These are phyloP conservation scores for Boletus tylopilopsis DNA, from an alignment of 768 basidiomycete genomes.

Conservation along the genomic window DNA sequence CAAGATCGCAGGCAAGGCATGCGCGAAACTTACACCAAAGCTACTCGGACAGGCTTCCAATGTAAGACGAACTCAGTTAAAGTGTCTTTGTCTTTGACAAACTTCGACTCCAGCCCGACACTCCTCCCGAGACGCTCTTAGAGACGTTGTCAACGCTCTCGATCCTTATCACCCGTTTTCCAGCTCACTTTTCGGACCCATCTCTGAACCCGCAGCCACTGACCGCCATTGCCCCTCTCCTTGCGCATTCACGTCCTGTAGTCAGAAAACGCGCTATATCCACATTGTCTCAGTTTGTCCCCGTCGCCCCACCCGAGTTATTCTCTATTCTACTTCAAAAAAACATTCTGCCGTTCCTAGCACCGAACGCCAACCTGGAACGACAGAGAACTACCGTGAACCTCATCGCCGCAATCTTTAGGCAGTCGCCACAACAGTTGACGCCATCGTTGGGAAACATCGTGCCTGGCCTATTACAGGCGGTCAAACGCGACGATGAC, in stretches of 20 bases:
- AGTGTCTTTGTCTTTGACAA: conserved; percentile 5
- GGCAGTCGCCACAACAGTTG: conserved; percentile 67
- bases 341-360: conserved; percentile 59
- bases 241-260: conserved; percentile 73
- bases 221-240: conserved; percentile 62
- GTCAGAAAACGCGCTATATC: conserved; percentile 92
- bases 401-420: conserved; percentile 75
- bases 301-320: conserved; percentile 58
- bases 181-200: conserved; percentile 56
- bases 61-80: conserved; percentile 38
- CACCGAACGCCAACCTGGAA: conserved; percentile 49
- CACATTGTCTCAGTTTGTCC: conserved; percentile 81
- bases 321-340: conserved; percentile 58
- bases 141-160: conserved; percentile 84
- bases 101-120: conserved; percentile 44
- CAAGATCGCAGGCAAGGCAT: conserved; percentile 73
- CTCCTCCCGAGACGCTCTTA: conserved; percentile 76
- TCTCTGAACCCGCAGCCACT: conserved; percentile 58
- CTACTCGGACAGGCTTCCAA: conserved; percentile 75
- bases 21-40: conserved; percentile 81
- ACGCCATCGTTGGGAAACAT: conserved; percentile 57
- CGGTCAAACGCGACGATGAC: conserved; percentile 71
- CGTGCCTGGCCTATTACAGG: conserved; percentile 68
- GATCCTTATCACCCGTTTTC: conserved; percentile 84
- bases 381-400: conserved; percentile 77